Evolutionary conservation across 305 asterid genomes (phyloP).

Genomic region (Fraxinus angustifolia): DNA sequence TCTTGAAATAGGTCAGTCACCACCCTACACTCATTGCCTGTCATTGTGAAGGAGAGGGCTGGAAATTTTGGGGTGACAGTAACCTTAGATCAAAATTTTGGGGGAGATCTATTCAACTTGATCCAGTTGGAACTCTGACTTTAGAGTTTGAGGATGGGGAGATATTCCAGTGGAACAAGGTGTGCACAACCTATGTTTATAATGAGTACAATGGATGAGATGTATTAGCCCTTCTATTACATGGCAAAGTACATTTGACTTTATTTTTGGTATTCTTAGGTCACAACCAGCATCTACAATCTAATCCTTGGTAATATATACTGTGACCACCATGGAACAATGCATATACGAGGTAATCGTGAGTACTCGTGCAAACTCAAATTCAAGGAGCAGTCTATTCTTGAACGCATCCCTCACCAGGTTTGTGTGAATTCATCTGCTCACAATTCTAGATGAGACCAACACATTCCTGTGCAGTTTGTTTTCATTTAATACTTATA

Average conservation of each 20-base stretch:
- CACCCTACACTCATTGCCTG: conserved; percentile 96
- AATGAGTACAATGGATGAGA: neutral
- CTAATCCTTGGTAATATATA: conserved; percentile 89
- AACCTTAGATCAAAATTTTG: conserved; percentile 88
- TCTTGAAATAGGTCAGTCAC: conserved; percentile 81
- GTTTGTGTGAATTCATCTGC: conserved; percentile 26
- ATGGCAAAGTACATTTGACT: neutral
- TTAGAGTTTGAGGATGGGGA: conserved; percentile 92
- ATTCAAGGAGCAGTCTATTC: conserved; percentile 91
- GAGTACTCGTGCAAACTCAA: conserved; percentile 83
- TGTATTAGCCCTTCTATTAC: neutral
- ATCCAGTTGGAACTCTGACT: conserved; percentile 82
- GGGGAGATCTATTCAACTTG: conserved; percentile 94
- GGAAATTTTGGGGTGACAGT: conserved; percentile 91
- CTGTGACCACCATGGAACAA: conserved; percentile 85
- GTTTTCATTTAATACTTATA: neutral
- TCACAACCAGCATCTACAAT: conserved; percentile 82
- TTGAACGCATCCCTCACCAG: conserved; percentile 95
- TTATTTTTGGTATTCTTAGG: conserved; percentile 43
- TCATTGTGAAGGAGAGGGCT: conserved; percentile 93
- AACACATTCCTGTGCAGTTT: neutral
- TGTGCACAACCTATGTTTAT: conserved; percentile 19
- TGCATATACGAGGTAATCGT: conserved; percentile 83
- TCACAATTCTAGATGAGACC: neutral
- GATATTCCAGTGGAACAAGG: conserved; percentile 94